Evolutionary conservation across 2,329 filamentous ascomycete species (phyloP).

Genomic region (Trichoderma citrinoviride): DNA sequence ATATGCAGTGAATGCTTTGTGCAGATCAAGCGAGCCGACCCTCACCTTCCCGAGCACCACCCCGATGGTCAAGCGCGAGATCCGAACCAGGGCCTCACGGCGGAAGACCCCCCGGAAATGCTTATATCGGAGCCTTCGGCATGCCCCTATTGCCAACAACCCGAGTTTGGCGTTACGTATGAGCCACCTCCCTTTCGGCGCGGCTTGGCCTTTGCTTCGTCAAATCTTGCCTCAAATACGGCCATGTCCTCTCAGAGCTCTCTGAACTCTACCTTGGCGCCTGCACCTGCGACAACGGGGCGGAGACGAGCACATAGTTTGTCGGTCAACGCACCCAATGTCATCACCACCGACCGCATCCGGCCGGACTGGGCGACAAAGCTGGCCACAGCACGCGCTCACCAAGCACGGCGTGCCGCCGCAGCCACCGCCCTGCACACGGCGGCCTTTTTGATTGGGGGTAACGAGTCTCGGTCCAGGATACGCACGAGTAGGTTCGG

Average conservation of each 20-base stretch:
- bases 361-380: slow-evolving; percentile 95
- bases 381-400: slow-evolving; percentile 76
- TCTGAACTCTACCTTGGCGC: slow-evolving; percentile 58
- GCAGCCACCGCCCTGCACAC: slow-evolving; percentile 93
- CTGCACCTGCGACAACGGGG: slow-evolving; percentile 38
- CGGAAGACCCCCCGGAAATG: slow-evolving; percentile 57
- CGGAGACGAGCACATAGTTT: slow-evolving; percentile 58
- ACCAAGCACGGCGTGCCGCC: slow-evolving; percentile 81
- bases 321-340: slow-evolving; percentile 77
- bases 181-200: slow-evolving; percentile 83
- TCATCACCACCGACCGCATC: slow-evolving; percentile 89
- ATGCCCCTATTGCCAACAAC: slow-evolving; percentile 92
- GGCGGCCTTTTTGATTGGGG: slow-evolving; percentile 85
- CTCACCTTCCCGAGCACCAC: slow-evolving; percentile 79
- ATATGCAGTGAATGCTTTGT: slow-evolving; percentile 99
- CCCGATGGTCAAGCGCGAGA: slow-evolving; percentile 45
- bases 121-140: slow-evolving; percentile 87
- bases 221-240: slow-evolving; percentile 46
- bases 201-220: slow-evolving; percentile 67
- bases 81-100: slow-evolving; percentile 38
- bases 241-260: slow-evolving; percentile 88
- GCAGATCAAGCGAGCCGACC: slow-evolving; percentile 93
- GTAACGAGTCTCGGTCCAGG: slow-evolving; percentile 51
- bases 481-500: slow-evolving; percentile 52
- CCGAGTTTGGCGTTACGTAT: slow-evolving; percentile 96